Conservation (phyloP, 1,284 basidiomycete genomes). For the Pseudozyma thailandica region DNA sequence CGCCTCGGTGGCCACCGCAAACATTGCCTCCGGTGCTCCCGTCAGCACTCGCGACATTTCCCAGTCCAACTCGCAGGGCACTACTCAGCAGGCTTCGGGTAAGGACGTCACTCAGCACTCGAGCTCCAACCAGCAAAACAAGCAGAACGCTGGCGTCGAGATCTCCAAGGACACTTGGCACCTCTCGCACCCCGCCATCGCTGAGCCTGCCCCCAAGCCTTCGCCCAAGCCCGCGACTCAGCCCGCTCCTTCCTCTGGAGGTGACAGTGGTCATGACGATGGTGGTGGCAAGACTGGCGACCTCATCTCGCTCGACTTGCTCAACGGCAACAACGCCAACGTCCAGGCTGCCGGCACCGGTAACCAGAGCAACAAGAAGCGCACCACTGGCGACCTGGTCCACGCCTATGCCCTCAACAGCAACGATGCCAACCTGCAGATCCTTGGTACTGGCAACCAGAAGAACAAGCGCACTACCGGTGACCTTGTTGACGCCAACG, state of each 20-base stretch:
- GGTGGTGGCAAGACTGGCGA: constrained; percentile 16
- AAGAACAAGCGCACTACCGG: constrained; percentile 24
- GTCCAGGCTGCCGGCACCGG: constrained; percentile 23
- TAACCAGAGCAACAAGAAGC: constrained; percentile 18
- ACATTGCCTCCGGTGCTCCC: constrained; percentile 26
- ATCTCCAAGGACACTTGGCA: constrained; percentile 14
- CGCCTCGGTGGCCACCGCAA: constrained; percentile 32
- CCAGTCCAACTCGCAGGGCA: constrained; percentile 27
- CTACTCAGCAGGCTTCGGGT: constrained; percentile 26
- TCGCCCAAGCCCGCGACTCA: no score
- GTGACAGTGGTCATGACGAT: no score
- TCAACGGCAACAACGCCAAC: constrained; percentile 31
- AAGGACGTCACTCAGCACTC: constrained; percentile 15
- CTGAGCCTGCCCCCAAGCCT: no score
- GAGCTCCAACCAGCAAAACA: constrained; percentile 22
- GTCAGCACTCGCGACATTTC: constrained; percentile 14
- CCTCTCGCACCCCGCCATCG: constrained; percentile 20
- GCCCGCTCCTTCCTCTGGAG: not conserved
- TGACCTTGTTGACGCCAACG: constrained; percentile 12
- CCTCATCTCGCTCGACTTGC: constrained; percentile 15
- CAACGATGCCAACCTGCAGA: constrained; percentile 21
- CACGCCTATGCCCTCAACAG: constrained; percentile 15
- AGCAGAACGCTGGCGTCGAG: constrained; percentile 27
- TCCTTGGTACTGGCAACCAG: constrained; percentile 29
- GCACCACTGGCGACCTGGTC: constrained; percentile 13